Base-by-base conservation (phyloP, 495 filamentous ascomycete genomes). In the Tuber microsphaerosporum region DNA sequence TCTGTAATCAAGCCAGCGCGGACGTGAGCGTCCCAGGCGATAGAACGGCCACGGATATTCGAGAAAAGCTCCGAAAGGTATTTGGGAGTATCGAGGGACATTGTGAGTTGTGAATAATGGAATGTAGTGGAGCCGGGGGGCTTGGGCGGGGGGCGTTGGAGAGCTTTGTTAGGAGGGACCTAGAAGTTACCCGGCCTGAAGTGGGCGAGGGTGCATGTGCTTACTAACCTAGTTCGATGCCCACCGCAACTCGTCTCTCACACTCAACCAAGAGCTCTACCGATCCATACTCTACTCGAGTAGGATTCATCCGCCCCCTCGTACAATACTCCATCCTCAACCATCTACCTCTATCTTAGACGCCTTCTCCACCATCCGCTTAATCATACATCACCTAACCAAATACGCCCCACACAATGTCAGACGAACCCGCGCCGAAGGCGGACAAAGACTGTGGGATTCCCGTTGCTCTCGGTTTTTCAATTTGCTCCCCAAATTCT, bases 21-120 rank as follows among this genome's bases (percentile, higher is more conserved):
- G 79, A 96, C 93, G 80, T 96, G 94, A 77, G 95, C 95, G 84
- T 98, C 96, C 95, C 95, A 99, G 69, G 94, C 93, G 83, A 99
- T 97, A 80, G 94, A 94, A 73, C 95, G 89, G 76, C 90, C 89
- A 79, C 96, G 92, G 82, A 97, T 97, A 86, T 97, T 97, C 86
- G 91, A 94, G 86, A 97, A 94, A 75, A 97, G 87, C 75, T 93
- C 94, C 80, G 89, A 90, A 75, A 98, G 91, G 84, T 97, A 97
- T 76, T 91, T 90, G 74, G 94, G 94, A 65, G 93, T 91, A 82
- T 97, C 93, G 83, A 97, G 89, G 75, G 92, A 95, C 92, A 94
- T 94, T 71, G 73, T 74, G 41, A 71, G 71, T 14, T 65, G 26
- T 34, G 14, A 34, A 34, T 65, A 65, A 34, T 34, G 56, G 26